A percentile compares a stretch with the other conserved stretches of the same genome.
Evolutionary conservation across 371 early-diverging fungal species (phyloP).

Genomic region (Mortierella sp.): DNA sequence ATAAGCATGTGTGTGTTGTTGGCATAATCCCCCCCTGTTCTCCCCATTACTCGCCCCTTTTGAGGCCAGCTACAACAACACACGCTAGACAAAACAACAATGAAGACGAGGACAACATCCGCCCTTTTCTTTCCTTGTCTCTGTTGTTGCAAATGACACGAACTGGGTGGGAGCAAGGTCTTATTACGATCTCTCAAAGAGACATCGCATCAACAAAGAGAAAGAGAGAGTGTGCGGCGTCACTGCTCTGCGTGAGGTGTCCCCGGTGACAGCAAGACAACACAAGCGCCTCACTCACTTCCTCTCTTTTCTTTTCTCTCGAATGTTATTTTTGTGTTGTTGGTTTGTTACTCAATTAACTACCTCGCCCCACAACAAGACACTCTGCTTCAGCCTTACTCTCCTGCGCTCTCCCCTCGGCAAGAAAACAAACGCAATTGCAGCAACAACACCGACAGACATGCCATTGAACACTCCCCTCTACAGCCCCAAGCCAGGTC

Average conservation of each 20-base stretch:
- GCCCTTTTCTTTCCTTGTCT: not conserved
- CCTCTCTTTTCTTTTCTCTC: constrained; percentile 10
- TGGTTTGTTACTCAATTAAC: not conserved
- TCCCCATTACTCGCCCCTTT: constrained; percentile 2
- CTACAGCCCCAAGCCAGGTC: constrained; percentile 10
- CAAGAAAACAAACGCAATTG: not conserved
- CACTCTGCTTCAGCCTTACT: not conserved
- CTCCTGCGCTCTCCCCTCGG: not conserved
- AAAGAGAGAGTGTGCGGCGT: not conserved
- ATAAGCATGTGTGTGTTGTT: too few relatives aligned
- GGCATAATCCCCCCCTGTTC: too few relatives aligned
- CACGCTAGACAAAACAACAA: not conserved
- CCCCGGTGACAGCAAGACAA: not conserved
- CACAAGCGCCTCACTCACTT: not conserved
- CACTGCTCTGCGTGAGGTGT: not conserved
- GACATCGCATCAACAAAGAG: not conserved
- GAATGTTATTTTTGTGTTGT: not conserved
- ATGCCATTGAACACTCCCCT: not conserved
- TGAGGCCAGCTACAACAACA: not conserved
- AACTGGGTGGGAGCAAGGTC: not conserved
- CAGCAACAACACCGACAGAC: not conserved
- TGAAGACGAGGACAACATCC: not conserved
- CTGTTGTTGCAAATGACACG: not conserved
- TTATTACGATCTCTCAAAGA: not conserved
- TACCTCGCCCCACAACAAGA: not conserved